phyloP scores from a whole-genome alignment of 2,329 filamentous ascomycete genomes.

The Aspergillus brunneoviolaceus region DNA sequence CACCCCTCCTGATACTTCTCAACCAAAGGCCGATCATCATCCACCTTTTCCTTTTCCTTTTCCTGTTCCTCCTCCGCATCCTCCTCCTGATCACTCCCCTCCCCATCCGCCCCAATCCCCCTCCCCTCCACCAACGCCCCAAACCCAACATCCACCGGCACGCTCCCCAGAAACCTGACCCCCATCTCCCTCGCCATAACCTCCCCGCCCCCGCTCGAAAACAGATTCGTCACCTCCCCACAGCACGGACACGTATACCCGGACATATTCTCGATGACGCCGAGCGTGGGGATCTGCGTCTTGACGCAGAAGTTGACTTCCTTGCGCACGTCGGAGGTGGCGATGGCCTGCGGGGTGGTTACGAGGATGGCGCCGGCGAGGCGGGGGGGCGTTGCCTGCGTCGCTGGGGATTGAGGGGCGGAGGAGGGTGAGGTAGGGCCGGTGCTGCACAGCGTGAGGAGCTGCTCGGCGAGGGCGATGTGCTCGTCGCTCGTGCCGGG shows the following conservation, averaged over 20 bases:
- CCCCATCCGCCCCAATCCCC: conserved; percentile 25
- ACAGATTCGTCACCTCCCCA: conserved; percentile 86
- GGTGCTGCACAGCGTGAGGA: conserved; percentile 53
- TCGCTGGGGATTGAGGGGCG: conserved; percentile 14
- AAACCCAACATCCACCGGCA: conserved; percentile 93
- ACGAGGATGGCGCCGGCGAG: conserved; percentile 89
- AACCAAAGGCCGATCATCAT: conserved; percentile 38
- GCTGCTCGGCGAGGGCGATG: conserved; percentile 86
- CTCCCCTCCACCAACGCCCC: conserved; percentile 75
- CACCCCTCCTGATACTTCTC: conserved; percentile 46
- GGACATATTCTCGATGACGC: conserved; percentile 93
- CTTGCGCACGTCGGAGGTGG: conserved; percentile 90
- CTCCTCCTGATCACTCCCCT: conserved; percentile 26
- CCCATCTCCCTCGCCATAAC: conserved; percentile 84
- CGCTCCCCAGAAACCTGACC: conserved; percentile 78
- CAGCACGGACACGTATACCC: conserved; percentile 59
- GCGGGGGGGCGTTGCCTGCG: conserved; percentile 50
- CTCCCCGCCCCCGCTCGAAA: conserved; percentile 84
- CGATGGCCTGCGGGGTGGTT: conserved; percentile 92
- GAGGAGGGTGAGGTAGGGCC: conserved; percentile 11
- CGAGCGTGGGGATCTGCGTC: conserved; percentile 74
- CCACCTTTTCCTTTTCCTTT: conserved; percentile 11
- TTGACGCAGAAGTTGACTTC: conserved; percentile 92
- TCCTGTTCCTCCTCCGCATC: conserved; percentile 11
- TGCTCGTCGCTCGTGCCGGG: conserved; percentile 97